phyloP scores from a whole-genome alignment of 495 filamentous ascomycete species.

The Annulohypoxylon maeteangense region DNA sequence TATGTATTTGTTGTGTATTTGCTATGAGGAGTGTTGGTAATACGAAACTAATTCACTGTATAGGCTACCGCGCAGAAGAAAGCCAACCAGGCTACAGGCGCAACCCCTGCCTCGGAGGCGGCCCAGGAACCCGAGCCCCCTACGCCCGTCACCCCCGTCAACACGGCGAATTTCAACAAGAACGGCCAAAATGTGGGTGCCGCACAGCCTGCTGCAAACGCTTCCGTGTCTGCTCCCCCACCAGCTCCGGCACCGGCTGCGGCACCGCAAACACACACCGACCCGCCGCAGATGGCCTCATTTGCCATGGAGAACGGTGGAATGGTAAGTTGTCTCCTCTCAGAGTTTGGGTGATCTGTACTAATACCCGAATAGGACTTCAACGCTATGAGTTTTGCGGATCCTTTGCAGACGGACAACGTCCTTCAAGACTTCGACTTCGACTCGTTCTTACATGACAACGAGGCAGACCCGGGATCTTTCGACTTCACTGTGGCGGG shows the following conservation, averaged over 20 bases:
- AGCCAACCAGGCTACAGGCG: slow-evolving; percentile 69
- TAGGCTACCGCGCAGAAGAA: slow-evolving; percentile 76
- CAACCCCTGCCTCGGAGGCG: slow-evolving; percentile 80
- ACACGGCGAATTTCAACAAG: slow-evolving; percentile 69
- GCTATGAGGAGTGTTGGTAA: neutral
- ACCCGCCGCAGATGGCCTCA: slow-evolving; percentile 49
- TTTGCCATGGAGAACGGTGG: slow-evolving; percentile 47
- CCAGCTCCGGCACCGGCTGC: slow-evolving; percentile 61
- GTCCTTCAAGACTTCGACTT: slow-evolving; percentile 96
- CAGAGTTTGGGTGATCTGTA: slow-evolving; percentile 2
- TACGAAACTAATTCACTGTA: slow-evolving; percentile 48
- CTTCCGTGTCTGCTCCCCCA: slow-evolving; percentile 54
- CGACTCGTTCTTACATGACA: slow-evolving; percentile 84
- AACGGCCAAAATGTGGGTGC: slow-evolving; percentile 63
- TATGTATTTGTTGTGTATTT: slow-evolving; percentile 57
- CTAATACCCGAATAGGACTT: slow-evolving; percentile 49
- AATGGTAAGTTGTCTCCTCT: slow-evolving; percentile 49
- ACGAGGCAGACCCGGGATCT: slow-evolving; percentile 47
- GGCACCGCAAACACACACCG: slow-evolving; percentile 58
- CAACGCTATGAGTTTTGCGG: slow-evolving; percentile 67
- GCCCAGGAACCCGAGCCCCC: slow-evolving; percentile 77
- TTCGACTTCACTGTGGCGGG: slow-evolving; percentile 59
- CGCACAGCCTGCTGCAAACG: slow-evolving; percentile 57
- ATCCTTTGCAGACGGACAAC: slow-evolving; percentile 68
- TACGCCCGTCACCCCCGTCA: slow-evolving; percentile 87